phyloP scores from a whole-genome alignment of 2,329 filamentous ascomycete genomes.

The Aspergillus nomiae region DNA sequence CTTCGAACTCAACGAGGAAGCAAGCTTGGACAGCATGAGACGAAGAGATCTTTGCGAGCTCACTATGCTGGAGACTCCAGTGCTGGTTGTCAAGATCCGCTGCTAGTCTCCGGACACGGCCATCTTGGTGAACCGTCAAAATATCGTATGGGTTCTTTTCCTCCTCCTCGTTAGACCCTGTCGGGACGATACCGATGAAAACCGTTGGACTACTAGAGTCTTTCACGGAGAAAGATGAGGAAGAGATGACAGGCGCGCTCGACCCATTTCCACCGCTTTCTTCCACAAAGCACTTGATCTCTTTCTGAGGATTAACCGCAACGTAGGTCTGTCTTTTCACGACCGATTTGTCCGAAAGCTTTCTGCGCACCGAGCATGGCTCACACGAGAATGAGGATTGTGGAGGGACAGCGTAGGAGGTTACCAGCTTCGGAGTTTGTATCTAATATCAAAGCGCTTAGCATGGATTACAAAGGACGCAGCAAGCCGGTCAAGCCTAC shows the following conservation, averaged over 20 bases:
- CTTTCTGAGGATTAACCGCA: slow-evolving; percentile 51
- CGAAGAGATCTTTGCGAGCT: slow-evolving; percentile 30
- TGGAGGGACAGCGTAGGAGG: slow-evolving; percentile 64
- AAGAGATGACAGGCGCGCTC: slow-evolving; percentile 39
- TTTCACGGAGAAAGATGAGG: slow-evolving; percentile 40
- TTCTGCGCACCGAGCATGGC: slow-evolving; percentile 61
- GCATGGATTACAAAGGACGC: not conserved
- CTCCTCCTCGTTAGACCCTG: slow-evolving; percentile 22
- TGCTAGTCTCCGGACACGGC: slow-evolving; percentile 43
- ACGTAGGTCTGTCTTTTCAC: slow-evolving; percentile 60
- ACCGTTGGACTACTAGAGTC: slow-evolving; percentile 41
- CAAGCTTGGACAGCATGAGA: slow-evolving; percentile 35
- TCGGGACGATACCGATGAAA: slow-evolving; percentile 43
- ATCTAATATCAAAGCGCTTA: slow-evolving; percentile 44
- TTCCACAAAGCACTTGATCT: slow-evolving; percentile 59
- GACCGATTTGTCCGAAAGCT: slow-evolving; percentile 43
- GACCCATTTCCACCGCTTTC: slow-evolving; percentile 39
- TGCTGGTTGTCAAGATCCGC: slow-evolving; percentile 42
- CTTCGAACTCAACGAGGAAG: slow-evolving; percentile 44
- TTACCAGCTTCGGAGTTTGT: slow-evolving; percentile 61
- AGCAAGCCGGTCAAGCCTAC: slow-evolving; percentile 40
- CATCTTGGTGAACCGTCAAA: slow-evolving; percentile 47
- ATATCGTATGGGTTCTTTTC: slow-evolving; percentile 40
- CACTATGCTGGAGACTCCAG: slow-evolving; percentile 41
- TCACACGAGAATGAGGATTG: slow-evolving; percentile 59